Evolutionary conservation across 306 rosid genomes (phyloP).

Genomic region (Begonia masoniana): DNA sequence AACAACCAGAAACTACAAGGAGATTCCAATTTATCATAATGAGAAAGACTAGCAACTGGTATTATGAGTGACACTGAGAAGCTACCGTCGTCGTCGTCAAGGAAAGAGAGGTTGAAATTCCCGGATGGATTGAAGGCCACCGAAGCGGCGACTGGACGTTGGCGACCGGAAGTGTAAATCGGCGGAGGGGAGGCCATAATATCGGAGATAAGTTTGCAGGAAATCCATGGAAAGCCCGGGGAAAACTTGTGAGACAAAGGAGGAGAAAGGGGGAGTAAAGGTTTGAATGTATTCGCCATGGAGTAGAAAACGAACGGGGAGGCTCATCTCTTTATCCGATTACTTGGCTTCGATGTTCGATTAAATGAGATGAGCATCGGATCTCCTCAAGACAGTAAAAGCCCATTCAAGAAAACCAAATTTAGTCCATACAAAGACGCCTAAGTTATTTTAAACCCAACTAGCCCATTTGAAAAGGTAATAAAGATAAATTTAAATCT

Average conservation of each 20-base stretch:
- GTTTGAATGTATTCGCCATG: slow-evolving; percentile 41
- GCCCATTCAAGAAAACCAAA: too few relatives aligned
- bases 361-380: too few relatives aligned
- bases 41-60: background rate
- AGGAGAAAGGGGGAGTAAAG: slow-evolving; percentile 41
- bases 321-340: background rate
- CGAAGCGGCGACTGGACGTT: slow-evolving; percentile 28
- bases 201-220: slow-evolving; percentile 27
- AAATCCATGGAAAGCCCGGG: slow-evolving; percentile 16
- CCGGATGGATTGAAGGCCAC: slow-evolving; percentile 87
- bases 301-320: background rate
- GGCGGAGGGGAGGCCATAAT: slow-evolving; percentile 14
- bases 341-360: too few relatives aligned
- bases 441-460: too few relatives aligned
- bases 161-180: slow-evolving; percentile 11
- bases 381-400: too few relatives aligned
- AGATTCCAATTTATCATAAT: too few relatives aligned
- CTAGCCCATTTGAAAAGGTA: too few relatives aligned
- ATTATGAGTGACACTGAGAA: background rate
- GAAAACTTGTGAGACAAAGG: slow-evolving; percentile 23
- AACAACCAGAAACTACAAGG: background rate
- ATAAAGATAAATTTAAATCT: too few relatives aligned
- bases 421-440: too few relatives aligned
- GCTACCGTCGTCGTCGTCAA: slow-evolving; percentile 50
- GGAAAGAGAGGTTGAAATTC: slow-evolving; percentile 64